These are phyloP conservation scores for Rhodotorula glutinis DNA, from an alignment of 1,284 basidiomycete species.

Conservation along the genomic window DNA sequence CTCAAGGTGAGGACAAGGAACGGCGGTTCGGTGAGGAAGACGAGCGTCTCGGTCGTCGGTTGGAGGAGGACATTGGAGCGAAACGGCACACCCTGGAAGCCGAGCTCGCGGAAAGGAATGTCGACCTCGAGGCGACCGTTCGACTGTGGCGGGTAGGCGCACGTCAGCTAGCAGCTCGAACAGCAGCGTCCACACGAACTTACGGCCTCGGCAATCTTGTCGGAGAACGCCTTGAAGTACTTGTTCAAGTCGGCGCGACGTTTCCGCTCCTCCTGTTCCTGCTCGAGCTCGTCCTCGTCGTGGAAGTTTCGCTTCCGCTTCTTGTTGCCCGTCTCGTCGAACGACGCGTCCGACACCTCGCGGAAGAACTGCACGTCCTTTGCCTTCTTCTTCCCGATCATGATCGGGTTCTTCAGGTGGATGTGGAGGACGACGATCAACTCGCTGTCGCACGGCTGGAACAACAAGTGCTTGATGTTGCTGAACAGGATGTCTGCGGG, in stretches of 20 bases:
- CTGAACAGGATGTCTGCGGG: slow-evolving; percentile 81
- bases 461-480: slow-evolving; percentile 98
- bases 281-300: slow-evolving; percentile 98
- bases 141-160: slow-evolving; percentile 20
- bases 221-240: slow-evolving; percentile 90
- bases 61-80: slow-evolving; percentile 90
- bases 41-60: slow-evolving; percentile 94
- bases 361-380: slow-evolving; percentile 99
- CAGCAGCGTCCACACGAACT: slow-evolving; percentile 40
- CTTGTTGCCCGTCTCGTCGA: slow-evolving; percentile 98
- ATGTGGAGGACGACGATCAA: slow-evolving; percentile 91
- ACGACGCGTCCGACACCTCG: slow-evolving; percentile 95
- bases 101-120: slow-evolving; percentile 94
- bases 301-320: slow-evolving; percentile 89
- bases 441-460: slow-evolving; percentile 98
- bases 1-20: slow-evolving; percentile 92
- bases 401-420: slow-evolving; percentile 92
- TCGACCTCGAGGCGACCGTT: slow-evolving; percentile 86
- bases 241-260: slow-evolving; percentile 86
- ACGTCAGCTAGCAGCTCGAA: background rate
- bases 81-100: slow-evolving; percentile 96
- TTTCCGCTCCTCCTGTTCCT: slow-evolving; percentile 94
- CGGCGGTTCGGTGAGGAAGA: slow-evolving; percentile 91
- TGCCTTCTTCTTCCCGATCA: slow-evolving; percentile 98
- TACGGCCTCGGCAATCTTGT: slow-evolving; percentile 85